Evolutionary conservation across 495 filamentous ascomycete genomes (phyloP).

Genomic region (Penicillium verhagenii): DNA sequence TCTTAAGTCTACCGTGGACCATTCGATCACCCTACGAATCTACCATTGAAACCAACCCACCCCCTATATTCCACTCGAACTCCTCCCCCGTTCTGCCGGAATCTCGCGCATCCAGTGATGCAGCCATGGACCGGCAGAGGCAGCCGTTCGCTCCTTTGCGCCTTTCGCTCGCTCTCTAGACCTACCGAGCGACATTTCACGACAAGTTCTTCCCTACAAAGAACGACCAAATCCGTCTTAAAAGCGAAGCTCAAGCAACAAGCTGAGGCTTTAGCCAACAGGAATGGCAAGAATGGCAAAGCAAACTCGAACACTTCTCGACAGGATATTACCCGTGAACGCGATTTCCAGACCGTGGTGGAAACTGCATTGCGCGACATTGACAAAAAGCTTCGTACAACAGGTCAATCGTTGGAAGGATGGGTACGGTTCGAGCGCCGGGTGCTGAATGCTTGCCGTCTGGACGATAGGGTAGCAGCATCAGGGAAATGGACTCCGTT

Average conservation of each 20-base stretch:
- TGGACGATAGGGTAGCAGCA: slow-evolving; percentile 17
- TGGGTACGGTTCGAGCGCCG: slow-evolving; percentile 41
- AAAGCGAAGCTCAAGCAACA: not conserved
- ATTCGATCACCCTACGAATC: not conserved
- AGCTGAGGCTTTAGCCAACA: not conserved
- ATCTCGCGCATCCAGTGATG: slow-evolving; percentile 27
- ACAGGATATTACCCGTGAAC: slow-evolving; percentile 13
- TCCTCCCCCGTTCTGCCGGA: not conserved
- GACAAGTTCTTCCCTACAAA: slow-evolving; percentile 29
- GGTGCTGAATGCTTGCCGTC: slow-evolving; percentile 32
- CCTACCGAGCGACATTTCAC: slow-evolving; percentile 32
- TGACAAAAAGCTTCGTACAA: slow-evolving; percentile 14
- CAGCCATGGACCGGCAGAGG: slow-evolving; percentile 38
- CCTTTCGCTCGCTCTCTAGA: slow-evolving; percentile 26
- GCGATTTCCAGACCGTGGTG: slow-evolving; percentile 32
- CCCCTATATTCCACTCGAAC: not conserved
- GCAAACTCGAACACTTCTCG: slow-evolving; percentile 4
- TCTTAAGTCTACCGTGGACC: too few relatives aligned
- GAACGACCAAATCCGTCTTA: slow-evolving; percentile 19
- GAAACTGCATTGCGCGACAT: slow-evolving; percentile 27
- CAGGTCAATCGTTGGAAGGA: slow-evolving; percentile 9
- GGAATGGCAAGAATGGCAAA: slow-evolving; percentile 1
- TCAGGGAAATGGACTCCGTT: slow-evolving; percentile 19
- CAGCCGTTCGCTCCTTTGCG: slow-evolving; percentile 37
- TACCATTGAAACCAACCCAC: not conserved